Conservation (phyloP, 495 filamentous ascomycete genomes). For the Hyaloscypha finlandica region DNA sequence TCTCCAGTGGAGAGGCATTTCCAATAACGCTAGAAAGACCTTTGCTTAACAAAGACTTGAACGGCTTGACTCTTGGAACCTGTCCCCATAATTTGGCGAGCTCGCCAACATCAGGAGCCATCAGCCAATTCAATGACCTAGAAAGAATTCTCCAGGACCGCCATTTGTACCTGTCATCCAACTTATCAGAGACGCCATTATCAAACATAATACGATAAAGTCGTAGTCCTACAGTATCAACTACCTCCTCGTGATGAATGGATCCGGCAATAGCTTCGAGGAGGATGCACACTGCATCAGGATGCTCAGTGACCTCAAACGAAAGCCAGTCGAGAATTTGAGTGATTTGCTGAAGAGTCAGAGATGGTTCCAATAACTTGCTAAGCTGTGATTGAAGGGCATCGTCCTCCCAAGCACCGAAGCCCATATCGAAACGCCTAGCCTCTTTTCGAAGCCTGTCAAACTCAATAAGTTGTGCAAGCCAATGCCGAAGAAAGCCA, state of each 20-base stretch:
- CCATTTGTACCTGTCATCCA: constrained; percentile 27
- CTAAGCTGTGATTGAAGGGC: constrained; percentile 51
- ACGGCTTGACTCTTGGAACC: constrained; percentile 1
- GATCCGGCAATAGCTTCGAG: constrained; percentile 50
- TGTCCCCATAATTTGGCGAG: constrained; percentile 11
- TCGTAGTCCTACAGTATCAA: constrained; percentile 40
- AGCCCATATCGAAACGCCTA: constrained; percentile 17
- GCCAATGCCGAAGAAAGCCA: constrained; percentile 69
- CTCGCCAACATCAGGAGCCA: constrained; percentile 11
- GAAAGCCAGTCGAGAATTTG: constrained; percentile 46
- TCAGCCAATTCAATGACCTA: constrained; percentile 16
- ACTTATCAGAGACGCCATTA: constrained; percentile 8
- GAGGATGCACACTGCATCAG: constrained; percentile 39
- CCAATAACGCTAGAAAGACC: background rate
- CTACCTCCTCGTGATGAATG: constrained; percentile 44
- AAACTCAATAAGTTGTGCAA: constrained; percentile 54
- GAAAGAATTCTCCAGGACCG: constrained; percentile 32
- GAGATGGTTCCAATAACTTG: constrained; percentile 41
- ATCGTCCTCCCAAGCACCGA: constrained; percentile 63
- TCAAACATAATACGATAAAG: constrained; percentile 34
- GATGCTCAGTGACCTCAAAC: constrained; percentile 24
- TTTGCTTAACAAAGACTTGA: constrained; percentile 3
- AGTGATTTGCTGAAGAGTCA: constrained; percentile 50
- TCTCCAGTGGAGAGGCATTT: constrained; percentile 9
- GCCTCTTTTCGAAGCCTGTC: constrained; percentile 39